These are phyloP conservation scores for Boletus subcaerulescens DNA, from an alignment of 768 basidiomycete genomes.

Conservation along the genomic window DNA sequence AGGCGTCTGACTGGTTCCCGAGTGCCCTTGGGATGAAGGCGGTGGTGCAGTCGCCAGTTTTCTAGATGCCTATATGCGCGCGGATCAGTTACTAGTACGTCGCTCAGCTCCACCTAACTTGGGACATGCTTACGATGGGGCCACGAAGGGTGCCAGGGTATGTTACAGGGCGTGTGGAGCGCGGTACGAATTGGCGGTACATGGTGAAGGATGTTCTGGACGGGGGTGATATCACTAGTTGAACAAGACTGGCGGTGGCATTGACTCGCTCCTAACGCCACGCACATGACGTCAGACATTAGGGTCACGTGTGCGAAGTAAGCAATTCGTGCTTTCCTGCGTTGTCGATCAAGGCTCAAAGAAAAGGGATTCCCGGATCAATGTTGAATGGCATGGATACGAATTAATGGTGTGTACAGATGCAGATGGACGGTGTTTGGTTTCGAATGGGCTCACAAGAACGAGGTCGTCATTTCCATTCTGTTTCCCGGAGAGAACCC, in stretches of 20 bases:
- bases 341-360: too few relatives aligned
- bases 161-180: constrained; percentile 6
- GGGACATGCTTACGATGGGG: constrained; percentile 8
- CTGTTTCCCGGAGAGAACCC: neutral
- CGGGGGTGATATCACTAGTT: neutral
- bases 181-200: constrained; percentile 13
- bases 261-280: too few relatives aligned
- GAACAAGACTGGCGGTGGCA: too few relatives aligned
- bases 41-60: constrained; percentile 14
- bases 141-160: constrained; percentile 7
- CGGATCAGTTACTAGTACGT: neutral
- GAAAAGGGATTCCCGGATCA: too few relatives aligned
- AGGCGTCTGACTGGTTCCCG: neutral
- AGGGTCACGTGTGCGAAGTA: too few relatives aligned
- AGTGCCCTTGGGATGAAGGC: constrained; percentile 8
- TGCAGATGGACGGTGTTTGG: neutral
- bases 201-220: constrained; percentile 1
- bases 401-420: neutral
- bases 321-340: too few relatives aligned
- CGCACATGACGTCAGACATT: too few relatives aligned
- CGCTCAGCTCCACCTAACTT: neutral
- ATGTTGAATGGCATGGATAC: too few relatives aligned
- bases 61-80: constrained; percentile 7
- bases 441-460: neutral
- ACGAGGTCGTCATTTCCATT: neutral